Conservation (phyloP, 306 rosid species). For the Trifolium pratense region DNA sequence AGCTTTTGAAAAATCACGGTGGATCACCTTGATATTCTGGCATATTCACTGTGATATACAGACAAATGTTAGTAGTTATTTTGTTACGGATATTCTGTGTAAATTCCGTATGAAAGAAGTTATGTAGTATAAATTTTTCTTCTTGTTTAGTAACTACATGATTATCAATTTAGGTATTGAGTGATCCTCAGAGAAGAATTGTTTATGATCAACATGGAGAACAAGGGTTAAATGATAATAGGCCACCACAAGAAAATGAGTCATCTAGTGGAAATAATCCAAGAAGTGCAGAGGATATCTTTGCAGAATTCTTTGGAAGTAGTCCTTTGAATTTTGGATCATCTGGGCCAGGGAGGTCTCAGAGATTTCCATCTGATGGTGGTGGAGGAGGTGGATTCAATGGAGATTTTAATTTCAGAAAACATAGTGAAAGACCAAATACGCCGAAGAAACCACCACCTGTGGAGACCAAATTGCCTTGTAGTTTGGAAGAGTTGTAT, state of each 20-base stretch:
- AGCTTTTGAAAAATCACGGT: too few relatives aligned
- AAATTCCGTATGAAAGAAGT: slow-evolving; percentile 19
- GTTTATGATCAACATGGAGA: slow-evolving; percentile 88
- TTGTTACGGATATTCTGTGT: not conserved
- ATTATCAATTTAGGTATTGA: slow-evolving; percentile 70
- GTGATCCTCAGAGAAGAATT: slow-evolving; percentile 79
- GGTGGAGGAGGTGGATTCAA: slow-evolving; percentile 61
- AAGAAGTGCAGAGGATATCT: slow-evolving; percentile 90
- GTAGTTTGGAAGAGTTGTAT: slow-evolving; percentile 83
- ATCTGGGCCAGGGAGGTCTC: slow-evolving; percentile 75
- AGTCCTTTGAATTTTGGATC: slow-evolving; percentile 90
- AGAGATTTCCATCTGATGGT: slow-evolving; percentile 71
- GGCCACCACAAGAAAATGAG: slow-evolving; percentile 74
- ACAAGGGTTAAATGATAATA: slow-evolving; percentile 87
- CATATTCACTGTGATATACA: too few relatives aligned
- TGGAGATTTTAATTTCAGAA: slow-evolving; percentile 56
- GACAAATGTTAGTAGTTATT: not conserved
- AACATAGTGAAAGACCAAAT: slow-evolving; percentile 51
- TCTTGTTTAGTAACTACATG: not conserved
- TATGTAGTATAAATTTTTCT: slow-evolving; percentile 1
- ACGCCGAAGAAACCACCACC: slow-evolving; percentile 80
- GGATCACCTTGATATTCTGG: too few relatives aligned
- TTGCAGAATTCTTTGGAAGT: slow-evolving; percentile 94
- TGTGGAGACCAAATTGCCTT: slow-evolving; percentile 83
- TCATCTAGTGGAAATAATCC: slow-evolving; percentile 77